Percentiles rank a stretch among this genome's conserved stretches.
Evolutionary conservation across 1,284 basidiomycete species (phyloP).

Genomic region (Irpex sp.): DNA sequence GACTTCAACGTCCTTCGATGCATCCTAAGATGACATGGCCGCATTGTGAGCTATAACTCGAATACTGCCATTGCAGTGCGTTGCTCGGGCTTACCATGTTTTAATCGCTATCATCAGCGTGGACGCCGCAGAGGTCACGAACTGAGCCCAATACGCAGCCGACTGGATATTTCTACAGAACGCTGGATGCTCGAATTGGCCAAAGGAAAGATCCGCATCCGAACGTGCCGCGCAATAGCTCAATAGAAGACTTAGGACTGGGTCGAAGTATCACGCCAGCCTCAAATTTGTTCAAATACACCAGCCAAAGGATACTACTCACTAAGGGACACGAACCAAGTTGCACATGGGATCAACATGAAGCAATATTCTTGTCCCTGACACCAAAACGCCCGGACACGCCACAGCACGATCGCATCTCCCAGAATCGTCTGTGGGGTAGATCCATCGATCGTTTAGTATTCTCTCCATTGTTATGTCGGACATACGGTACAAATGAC

Average conservation of each 20-base stretch:
- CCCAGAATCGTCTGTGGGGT: constrained; percentile 11
- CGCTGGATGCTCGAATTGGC: constrained; percentile 10
- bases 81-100: constrained; percentile 10
- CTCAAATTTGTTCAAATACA: no score
- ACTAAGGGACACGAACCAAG: constrained; percentile 13
- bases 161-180: constrained; percentile 17
- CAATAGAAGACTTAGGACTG: constrained; percentile 11
- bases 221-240: constrained; percentile 12
- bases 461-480: neutral
- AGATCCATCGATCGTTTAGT: neutral
- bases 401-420: constrained; percentile 10
- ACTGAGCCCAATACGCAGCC: constrained; percentile 12
- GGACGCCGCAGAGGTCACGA: constrained; percentile 14
- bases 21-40: constrained; percentile 3
- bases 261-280: neutral
- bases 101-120: constrained; percentile 15
- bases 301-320: neutral
- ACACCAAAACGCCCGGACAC: constrained; percentile 15
- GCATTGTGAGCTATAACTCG: neutral
- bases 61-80: neutral
- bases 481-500: neutral
- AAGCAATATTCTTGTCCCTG: constrained; percentile 6
- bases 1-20: constrained; percentile 10
- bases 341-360: constrained; percentile 9
- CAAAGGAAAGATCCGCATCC: constrained; percentile 9